Evolutionary conservation across 805 yeast species (phyloP).

Genomic region (Kuraishia hungarica): DNA sequence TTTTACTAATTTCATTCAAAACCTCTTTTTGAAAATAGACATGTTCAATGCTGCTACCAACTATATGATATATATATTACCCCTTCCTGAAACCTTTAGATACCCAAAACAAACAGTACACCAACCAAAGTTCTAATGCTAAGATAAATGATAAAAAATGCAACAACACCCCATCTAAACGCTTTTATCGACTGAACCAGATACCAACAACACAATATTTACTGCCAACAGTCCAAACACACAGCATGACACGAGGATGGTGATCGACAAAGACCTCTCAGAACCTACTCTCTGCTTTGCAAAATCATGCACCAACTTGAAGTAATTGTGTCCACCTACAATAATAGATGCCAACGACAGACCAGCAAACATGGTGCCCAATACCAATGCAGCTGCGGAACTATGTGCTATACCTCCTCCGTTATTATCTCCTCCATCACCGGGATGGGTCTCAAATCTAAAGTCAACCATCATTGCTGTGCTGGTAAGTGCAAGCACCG

Average conservation of each 20-base stretch:
- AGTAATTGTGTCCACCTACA: constrained; percentile 32
- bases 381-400: constrained; percentile 6
- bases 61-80: no score
- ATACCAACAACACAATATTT: constrained; percentile 18
- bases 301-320: constrained; percentile 34
- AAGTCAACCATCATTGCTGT: constrained; percentile 38
- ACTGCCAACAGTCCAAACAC: constrained; percentile 27
- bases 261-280: constrained; percentile 24
- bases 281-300: constrained; percentile 31
- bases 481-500: constrained; percentile 35
- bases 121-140: neutral
- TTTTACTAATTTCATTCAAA: no score
- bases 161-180: neutral
- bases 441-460: constrained; percentile 26
- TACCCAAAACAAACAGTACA: no score
- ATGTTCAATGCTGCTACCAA: no score
- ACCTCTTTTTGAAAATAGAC: no score
- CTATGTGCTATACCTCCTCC: constrained; percentile 3
- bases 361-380: constrained; percentile 28
- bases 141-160: no score
- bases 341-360: constrained; percentile 29
- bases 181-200: neutral
- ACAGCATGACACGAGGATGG: constrained; percentile 23
- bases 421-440: constrained; percentile 6
- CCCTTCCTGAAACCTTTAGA: no score